Conservation (phyloP, 2,329 filamentous ascomycete genomes). For the Onygenales sp. region DNA sequence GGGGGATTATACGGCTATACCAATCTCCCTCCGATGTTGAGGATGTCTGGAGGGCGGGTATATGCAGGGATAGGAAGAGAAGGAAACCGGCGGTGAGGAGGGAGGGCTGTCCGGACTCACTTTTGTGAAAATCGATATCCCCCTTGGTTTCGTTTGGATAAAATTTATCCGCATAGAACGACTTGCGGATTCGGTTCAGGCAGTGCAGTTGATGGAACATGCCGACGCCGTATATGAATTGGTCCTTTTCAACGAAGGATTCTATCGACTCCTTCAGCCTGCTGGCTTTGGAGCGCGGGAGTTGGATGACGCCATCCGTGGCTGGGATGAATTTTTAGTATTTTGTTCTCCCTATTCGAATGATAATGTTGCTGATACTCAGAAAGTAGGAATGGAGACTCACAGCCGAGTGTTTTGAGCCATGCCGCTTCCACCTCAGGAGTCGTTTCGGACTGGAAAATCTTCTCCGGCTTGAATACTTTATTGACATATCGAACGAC, state of each 20-base stretch:
- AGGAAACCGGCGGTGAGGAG: background rate
- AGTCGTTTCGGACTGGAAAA: slow-evolving; percentile 9
- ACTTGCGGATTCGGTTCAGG: slow-evolving; percentile 10
- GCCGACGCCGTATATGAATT: slow-evolving; percentile 9
- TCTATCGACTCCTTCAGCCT: slow-evolving; percentile 1
- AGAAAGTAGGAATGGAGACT: background rate
- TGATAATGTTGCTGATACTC: background rate
- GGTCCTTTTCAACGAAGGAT: slow-evolving; percentile 3
- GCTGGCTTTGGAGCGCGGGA: slow-evolving; percentile 2
- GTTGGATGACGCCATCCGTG: slow-evolving; percentile 5
- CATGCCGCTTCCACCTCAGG: slow-evolving; percentile 8
- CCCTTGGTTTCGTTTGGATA: slow-evolving; percentile 7
- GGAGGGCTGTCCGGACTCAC: background rate
- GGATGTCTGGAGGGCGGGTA: too few relatives aligned
- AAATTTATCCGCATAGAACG: slow-evolving; percentile 9
- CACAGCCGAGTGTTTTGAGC: slow-evolving; percentile 7
- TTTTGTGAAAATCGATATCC: slow-evolving; percentile 9
- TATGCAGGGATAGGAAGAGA: too few relatives aligned
- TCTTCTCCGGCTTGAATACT: slow-evolving; percentile 4
- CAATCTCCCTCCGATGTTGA: background rate
- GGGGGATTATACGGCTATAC: too few relatives aligned
- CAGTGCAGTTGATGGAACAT: slow-evolving; percentile 11
- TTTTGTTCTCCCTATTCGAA: background rate
- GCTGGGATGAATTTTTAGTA: background rate
- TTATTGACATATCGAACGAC: slow-evolving; percentile 9